These are phyloP conservation scores for Cystobasidiopsis lactophilus DNA, from an alignment of 768 basidiomycete genomes.

Conservation along the genomic window DNA sequence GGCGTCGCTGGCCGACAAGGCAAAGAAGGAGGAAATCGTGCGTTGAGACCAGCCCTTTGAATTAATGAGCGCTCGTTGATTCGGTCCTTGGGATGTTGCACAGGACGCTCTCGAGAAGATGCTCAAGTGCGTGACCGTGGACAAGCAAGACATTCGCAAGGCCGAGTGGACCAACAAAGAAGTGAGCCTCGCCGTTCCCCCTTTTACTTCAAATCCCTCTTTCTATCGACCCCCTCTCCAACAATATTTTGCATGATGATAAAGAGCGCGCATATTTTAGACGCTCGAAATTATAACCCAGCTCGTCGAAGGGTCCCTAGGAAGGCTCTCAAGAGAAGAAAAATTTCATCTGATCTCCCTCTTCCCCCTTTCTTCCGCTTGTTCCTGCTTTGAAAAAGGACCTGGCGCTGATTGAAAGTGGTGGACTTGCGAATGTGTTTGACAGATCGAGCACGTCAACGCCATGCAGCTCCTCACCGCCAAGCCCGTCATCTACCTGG, in stretches of 20 bases:
- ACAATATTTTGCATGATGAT: conserved; percentile 37
- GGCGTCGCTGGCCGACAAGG: conserved; percentile 68
- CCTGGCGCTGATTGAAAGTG: not conserved
- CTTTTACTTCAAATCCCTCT: conserved; percentile 4
- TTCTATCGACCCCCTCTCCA: too few relatives aligned
- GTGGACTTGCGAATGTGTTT: too few relatives aligned
- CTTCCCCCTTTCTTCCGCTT: not conserved
- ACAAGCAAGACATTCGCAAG: conserved; percentile 77
- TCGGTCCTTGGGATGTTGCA: not conserved
- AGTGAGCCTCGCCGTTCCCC: conserved; percentile 32
- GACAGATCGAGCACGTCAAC: conserved; percentile 74
- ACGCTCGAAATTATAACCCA: conserved; percentile 63
- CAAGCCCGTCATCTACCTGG: conserved; percentile 91
- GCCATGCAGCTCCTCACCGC: conserved; percentile 74
- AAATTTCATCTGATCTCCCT: conserved; percentile 27
- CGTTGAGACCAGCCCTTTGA: conserved; percentile 20
- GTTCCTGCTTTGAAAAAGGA: not conserved
- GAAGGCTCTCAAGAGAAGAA: conserved; percentile 46
- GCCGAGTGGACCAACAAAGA: conserved; percentile 91
- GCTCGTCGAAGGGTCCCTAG: conserved; percentile 50
- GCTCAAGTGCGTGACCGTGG: conserved; percentile 49
- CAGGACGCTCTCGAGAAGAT: conserved; percentile 74
- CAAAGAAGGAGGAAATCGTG: conserved; percentile 87
- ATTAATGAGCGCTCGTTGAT: not conserved
- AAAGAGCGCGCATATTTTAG: conserved; percentile 36